phyloP scores from a whole-genome alignment of 805 yeast genomes.

The Metschnikowia sp. region DNA sequence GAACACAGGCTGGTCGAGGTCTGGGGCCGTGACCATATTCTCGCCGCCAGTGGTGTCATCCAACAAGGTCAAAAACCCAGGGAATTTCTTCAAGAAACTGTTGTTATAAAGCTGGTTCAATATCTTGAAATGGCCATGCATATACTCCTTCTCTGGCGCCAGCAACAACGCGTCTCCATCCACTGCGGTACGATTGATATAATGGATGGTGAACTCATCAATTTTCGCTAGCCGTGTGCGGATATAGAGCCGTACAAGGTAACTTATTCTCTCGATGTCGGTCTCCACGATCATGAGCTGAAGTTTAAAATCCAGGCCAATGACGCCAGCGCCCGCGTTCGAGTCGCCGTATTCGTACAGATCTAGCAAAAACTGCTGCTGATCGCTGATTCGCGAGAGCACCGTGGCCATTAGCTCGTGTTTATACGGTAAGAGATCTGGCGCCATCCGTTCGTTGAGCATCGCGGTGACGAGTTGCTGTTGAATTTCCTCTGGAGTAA shows the following conservation, averaged over 20 bases:
- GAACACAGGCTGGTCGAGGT: constrained; percentile 73
- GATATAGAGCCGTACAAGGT: constrained; percentile 73
- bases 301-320: constrained; percentile 59
- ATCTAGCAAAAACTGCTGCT: constrained; percentile 71
- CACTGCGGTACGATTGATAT: constrained; percentile 37
- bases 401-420: constrained; percentile 55
- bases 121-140: constrained; percentile 63
- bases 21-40: constrained; percentile 79
- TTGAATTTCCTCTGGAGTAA: constrained; percentile 26
- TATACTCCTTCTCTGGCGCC: constrained; percentile 58
- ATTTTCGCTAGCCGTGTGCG: constrained; percentile 75
- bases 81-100: constrained; percentile 65
- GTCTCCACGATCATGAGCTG: constrained; percentile 84
- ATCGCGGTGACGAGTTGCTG: constrained; percentile 57
- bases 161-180: constrained; percentile 44
- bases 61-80: constrained; percentile 63
- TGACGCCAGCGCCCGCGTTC: constrained; percentile 30
- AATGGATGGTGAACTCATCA: constrained; percentile 62
- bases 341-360: constrained; percentile 70
- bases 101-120: constrained; percentile 62
- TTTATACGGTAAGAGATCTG: constrained; percentile 80
- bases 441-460: constrained; percentile 82
- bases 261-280: constrained; percentile 84
- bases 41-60: constrained; percentile 64
- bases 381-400: constrained; percentile 56